Evolutionary conservation across 306 rosid genomes (phyloP).

Genomic region (Casuarina glauca): DNA sequence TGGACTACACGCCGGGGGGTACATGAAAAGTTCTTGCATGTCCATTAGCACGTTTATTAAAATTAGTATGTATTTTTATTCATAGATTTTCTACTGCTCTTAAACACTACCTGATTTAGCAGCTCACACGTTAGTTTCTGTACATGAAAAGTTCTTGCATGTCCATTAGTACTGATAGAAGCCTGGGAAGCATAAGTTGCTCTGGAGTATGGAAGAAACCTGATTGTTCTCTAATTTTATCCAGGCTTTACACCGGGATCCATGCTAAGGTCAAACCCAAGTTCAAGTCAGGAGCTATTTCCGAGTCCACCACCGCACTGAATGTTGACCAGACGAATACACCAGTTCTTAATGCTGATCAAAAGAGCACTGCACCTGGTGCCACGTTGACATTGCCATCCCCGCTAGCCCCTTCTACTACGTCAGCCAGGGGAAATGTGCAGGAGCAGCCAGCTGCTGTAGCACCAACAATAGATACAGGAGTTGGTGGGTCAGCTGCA

Average conservation of each 20-base stretch:
- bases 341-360: constrained; percentile 51
- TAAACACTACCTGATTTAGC: too few relatives aligned
- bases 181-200: too few relatives aligned
- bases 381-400: constrained; percentile 53
- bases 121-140: too few relatives aligned
- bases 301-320: constrained; percentile 89
- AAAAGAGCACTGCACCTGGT: constrained; percentile 45
- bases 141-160: too few relatives aligned
- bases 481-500: constrained; percentile 35
- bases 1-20: too few relatives aligned
- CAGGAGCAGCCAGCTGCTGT: constrained; percentile 49
- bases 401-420: constrained; percentile 39
- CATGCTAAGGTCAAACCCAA: constrained; percentile 96
- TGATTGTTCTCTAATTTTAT: not conserved
- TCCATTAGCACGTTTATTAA: too few relatives aligned
- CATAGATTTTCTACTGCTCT: too few relatives aligned
- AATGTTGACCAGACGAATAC: constrained; percentile 79
- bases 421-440: constrained; percentile 48
- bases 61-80: too few relatives aligned
- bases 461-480: constrained; percentile 31
- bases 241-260: constrained; percentile 90
- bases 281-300: constrained; percentile 83
- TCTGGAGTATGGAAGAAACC: not conserved
- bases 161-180: too few relatives aligned
- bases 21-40: too few relatives aligned